Evolutionary conservation across 768 basidiomycete genomes (phyloP), one percentile per base, ranked within the genome.

Genomic region (Russula compacta): DNA sequence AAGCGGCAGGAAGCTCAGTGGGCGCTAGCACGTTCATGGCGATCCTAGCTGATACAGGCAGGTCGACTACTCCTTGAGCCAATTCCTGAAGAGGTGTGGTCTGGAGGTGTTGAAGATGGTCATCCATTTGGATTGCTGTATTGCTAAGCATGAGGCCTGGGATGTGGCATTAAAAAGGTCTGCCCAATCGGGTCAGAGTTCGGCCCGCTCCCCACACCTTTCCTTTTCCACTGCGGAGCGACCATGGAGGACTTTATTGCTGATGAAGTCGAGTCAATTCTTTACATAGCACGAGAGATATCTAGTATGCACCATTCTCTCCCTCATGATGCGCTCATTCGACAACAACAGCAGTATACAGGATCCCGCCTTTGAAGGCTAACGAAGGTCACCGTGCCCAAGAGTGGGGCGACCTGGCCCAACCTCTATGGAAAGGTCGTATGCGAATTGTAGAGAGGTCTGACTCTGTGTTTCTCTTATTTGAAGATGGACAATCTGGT

Each of bases 341-440:
- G 51, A 35, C 44, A 61, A 70, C 59, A 67, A 70, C 64, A 47
- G 19, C 42, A 95, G 94, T 95, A 40, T 95, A 87, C 78, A 91
- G 87, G 76, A 92, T 97, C 50, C 94, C 94, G 2, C 85, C 93
- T 50, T 76, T 94, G 68, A 92, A 83, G 69, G 81, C 80, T 42
- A 89, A 92, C 68, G 89, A 93, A 69, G 94, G 94, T 9, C 88
- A 95, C 74, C 86, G 91, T 56, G 94, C 94, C 11, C 86, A 85
- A 57, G 90, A 93, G 66, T 98, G 94, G 94, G 91, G 93, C 15
- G 88, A 93, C 72, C 81, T 95, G 44, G 81, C 81, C 17, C 69
- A 80, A 58, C 91, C 92, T 4, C 73, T 98, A 24, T 98, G 94
- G 94, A 95, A 95, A 71, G 94, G 94, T 17, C 80, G 94, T 46